phyloP scores from a whole-genome alignment of 768 basidiomycete species.

The Leccinum sublutescens region DNA sequence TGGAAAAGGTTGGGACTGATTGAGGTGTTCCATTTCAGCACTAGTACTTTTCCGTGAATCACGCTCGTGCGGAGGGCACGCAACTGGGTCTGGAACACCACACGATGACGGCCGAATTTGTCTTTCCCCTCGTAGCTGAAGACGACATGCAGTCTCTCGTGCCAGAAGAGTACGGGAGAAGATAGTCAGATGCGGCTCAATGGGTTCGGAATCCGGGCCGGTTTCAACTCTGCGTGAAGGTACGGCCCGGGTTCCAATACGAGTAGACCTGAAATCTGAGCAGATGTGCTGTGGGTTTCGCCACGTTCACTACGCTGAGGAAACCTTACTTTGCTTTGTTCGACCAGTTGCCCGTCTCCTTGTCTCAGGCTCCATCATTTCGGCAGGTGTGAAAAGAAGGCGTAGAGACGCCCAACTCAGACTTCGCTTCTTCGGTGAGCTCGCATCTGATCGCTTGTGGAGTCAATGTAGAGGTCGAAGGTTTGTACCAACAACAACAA shows the following conservation, averaged over 20 bases:
- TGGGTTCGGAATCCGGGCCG: accelerated
- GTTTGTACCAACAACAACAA: not conserved
- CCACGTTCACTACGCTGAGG: not conserved
- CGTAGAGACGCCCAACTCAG: not conserved
- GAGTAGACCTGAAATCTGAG: conserved; percentile 9
- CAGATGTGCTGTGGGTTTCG: not conserved
- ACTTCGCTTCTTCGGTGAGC: not conserved
- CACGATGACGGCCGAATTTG: not conserved
- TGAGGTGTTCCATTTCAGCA: not conserved
- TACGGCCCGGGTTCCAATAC: not conserved
- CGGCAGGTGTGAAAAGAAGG: conserved; percentile 15
- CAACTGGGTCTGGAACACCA: not conserved
- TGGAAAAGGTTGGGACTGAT: not conserved
- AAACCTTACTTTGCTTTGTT: not conserved
- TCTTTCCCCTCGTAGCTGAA: not conserved
- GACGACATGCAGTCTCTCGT: conserved; percentile 4
- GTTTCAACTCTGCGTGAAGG: conserved; percentile 2
- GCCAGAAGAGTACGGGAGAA: conserved; percentile 11
- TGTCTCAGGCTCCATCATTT: not conserved
- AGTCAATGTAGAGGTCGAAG: not conserved
- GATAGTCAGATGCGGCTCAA: conserved; percentile 8
- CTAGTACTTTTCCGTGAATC: not conserved
- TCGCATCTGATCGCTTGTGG: conserved; percentile 15
- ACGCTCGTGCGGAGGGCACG: not conserved
- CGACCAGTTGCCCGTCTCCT: conserved; percentile 7